Conservation (phyloP, 352 stramenopile genomes). For the Phytophthora ohioensis region DNA sequence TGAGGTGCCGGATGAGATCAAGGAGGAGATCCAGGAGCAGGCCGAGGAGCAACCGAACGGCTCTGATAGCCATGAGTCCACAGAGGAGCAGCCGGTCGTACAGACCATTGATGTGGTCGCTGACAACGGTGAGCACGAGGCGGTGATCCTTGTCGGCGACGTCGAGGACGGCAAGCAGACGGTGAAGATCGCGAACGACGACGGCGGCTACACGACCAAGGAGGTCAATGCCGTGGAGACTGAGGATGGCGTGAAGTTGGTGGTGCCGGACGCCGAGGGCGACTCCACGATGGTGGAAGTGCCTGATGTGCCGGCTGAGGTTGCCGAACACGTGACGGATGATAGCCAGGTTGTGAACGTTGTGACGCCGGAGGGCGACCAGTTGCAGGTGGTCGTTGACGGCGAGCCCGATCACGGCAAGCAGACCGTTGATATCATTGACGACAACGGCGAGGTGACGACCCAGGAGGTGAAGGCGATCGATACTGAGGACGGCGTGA, state of each 20-base stretch:
- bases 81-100: not conserved
- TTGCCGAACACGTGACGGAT: constrained; percentile 16
- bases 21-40: too few species aligned
- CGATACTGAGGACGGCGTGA: too few species aligned
- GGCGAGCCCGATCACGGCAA: constrained; percentile 18
- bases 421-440: constrained; percentile 7
- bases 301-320: constrained; percentile 17
- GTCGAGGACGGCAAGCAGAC: constrained; percentile 16
- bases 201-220: constrained; percentile 6
- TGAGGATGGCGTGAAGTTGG: constrained; percentile 4
- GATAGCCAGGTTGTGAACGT: constrained; percentile 18
- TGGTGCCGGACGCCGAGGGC: constrained; percentile 8
- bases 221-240: constrained; percentile 18
- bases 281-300: constrained; percentile 4
- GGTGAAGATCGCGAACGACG: constrained; percentile 11
- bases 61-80: not conserved
- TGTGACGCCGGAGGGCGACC: constrained; percentile 11
- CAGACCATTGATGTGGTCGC: constrained; percentile 14
- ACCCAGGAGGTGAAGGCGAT: too few species aligned
- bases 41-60: not conserved
- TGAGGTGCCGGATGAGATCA: too few species aligned
- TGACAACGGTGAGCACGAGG: constrained; percentile 4
- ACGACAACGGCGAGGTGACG: not conserved
- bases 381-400: constrained; percentile 13
- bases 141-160: constrained; percentile 16